Evolutionary conservation across 495 filamentous ascomycete species (phyloP), one percentile per base, ranked within the genome.

Genomic region (Penicillium egyptiacum): DNA sequence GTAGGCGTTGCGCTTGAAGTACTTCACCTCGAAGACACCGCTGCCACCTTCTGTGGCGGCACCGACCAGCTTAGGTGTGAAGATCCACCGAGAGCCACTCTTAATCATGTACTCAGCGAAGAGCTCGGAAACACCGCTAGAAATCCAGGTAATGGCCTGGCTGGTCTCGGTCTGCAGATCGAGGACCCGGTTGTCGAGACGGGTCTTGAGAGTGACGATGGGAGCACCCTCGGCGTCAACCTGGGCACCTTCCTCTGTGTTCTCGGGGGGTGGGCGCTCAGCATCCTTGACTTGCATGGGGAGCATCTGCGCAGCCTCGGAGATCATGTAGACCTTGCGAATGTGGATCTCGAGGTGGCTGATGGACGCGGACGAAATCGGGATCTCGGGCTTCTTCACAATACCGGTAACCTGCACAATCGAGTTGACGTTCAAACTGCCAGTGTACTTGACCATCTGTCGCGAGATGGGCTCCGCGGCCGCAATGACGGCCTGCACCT

Each of bases 21-120:
- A 98, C 42, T 90, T 85, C 48, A 97, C 80, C 59, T 90, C 84
- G 76, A 98, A 98, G 19, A 97, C 92, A 64, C 91, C 92, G 55
- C 89, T 88, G 60, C 94, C 94, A 65, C 94, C 94, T 67, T 98
- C 94, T 0, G 91, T 94, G 12, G 94, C 91, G 28, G 91, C 90
- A 45, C 86, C 90, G 55, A 93, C 93, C 44, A 98, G 75, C 72
- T 91, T 93, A 31, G 92, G 90, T 1, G 91, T 88, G 65, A 94
- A 90, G 68, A 96, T 92, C 75, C 92, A 89, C 58, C 88, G 87
- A 68, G 96, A 96, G 17, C 86, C 83, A 45, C 84, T 84, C 54
- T 81, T 76, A 57, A 86, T 74, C 59, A 97, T 86, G 68, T 93
- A 95, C 47, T 85, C 81, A 48, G 85, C 80, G 75, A 96, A 98